These are phyloP conservation scores for Jackrogersella multiformis DNA, from an alignment of 495 filamentous ascomycete genomes.

Conservation along the genomic window DNA sequence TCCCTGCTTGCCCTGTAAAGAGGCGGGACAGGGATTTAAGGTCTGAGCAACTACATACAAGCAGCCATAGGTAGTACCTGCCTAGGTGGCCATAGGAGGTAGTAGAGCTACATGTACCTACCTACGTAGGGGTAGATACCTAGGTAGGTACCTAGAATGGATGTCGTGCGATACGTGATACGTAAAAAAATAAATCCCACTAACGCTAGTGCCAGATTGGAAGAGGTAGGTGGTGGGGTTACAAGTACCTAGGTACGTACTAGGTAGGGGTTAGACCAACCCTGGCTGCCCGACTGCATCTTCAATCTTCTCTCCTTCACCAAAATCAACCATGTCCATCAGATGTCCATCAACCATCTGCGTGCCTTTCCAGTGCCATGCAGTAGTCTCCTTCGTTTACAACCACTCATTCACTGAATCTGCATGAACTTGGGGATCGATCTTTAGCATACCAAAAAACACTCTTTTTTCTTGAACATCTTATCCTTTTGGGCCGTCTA, in stretches of 20 bases:
- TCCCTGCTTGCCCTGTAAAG: conserved; percentile 17
- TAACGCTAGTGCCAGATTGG: conserved; percentile 22
- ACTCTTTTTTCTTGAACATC: conserved; percentile 34
- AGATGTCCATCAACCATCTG: neutral
- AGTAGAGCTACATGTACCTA: no score
- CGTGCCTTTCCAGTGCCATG: conserved; percentile 30
- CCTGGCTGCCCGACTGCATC: conserved; percentile 11
- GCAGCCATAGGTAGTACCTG: no score
- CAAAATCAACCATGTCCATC: conserved; percentile 4
- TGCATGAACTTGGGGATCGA: conserved; percentile 37
- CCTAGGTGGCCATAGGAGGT: no score
- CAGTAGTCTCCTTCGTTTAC: conserved; percentile 22
- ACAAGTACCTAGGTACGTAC: conserved; percentile 13
- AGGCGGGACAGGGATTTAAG: conserved; percentile 36
- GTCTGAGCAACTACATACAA: conserved; percentile 34
- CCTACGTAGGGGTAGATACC: no score
- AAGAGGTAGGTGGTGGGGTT: conserved; percentile 34
- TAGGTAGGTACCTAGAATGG: conserved; percentile 16
- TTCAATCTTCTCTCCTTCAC: conserved; percentile 1
- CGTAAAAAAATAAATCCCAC: conserved; percentile 45
- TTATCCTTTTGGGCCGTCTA: conserved; percentile 20
- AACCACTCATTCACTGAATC: conserved; percentile 28
- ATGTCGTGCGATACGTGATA: conserved; percentile 44
- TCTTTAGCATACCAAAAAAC: conserved; percentile 32
- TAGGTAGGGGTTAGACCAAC: neutral